Evolutionary conservation across 768 basidiomycete species (phyloP).

Genomic region (Trametopsis cervina): DNA sequence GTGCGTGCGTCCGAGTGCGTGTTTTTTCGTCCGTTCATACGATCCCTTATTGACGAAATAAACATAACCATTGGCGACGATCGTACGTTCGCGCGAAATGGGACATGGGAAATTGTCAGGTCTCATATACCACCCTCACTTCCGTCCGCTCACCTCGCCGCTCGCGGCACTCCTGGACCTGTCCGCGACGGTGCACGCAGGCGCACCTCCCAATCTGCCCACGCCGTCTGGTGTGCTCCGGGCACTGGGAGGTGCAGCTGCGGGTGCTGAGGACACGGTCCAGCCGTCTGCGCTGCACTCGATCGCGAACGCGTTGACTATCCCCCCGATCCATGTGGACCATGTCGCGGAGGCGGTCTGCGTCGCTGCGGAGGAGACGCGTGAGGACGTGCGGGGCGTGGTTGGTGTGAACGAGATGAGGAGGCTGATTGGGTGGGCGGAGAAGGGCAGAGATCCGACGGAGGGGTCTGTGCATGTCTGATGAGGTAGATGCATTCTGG

Average conservation of each 20-base stretch:
- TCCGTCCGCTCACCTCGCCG: constrained; percentile 83
- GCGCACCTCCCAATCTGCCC: constrained; percentile 47
- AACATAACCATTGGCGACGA: constrained; percentile 1
- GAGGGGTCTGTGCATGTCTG: background rate
- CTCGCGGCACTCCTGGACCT: constrained; percentile 79
- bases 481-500: background rate
- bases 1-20: constrained; percentile 84
- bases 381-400: constrained; percentile 47
- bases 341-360: constrained; percentile 86
- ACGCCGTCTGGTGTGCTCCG: constrained; percentile 62
- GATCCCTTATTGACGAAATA: background rate
- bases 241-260: constrained; percentile 32
- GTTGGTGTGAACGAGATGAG: constrained; percentile 71
- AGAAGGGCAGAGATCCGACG: constrained; percentile 23
- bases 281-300: constrained; percentile 48
- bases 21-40: background rate
- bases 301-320: constrained; percentile 72
- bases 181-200: constrained; percentile 65
- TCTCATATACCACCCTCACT: constrained; percentile 92
- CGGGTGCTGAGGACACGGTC: constrained; percentile 21
- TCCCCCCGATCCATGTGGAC: constrained; percentile 92
- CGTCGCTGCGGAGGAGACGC: constrained; percentile 44
- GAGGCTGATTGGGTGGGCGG: constrained; percentile 62
- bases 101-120: no score
- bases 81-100: no score